Evolutionary conservation across 257 asterid genomes (phyloP).

Genomic region (Jacaranda copaia): DNA sequence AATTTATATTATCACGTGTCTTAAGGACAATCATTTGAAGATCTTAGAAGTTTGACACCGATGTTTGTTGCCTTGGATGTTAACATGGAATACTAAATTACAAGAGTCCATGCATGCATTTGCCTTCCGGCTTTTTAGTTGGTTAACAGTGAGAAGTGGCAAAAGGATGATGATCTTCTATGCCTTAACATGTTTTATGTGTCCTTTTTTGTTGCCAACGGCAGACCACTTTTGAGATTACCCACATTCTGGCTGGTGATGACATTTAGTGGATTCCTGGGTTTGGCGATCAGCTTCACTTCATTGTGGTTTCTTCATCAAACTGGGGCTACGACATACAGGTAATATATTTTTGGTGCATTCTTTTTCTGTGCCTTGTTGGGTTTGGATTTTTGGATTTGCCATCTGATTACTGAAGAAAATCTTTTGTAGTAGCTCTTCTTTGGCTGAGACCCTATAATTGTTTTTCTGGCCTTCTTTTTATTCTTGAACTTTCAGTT

Average conservation of each 20-base stretch:
- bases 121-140: neutral
- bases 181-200: conserved; percentile 48
- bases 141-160: neutral
- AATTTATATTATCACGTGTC: too few species aligned
- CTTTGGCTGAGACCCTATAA: too few species aligned
- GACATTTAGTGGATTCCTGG: conserved; percentile 91
- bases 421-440: too few species aligned
- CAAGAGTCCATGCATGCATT: too few species aligned
- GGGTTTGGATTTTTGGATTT: neutral
- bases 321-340: conserved; percentile 91
- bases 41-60: too few species aligned
- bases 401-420: neutral
- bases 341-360: conserved; percentile 44
- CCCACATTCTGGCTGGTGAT: conserved; percentile 85
- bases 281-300: conserved; percentile 87
- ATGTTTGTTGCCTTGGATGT: too few species aligned
- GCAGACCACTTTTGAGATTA: conserved; percentile 78
- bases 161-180: conserved; percentile 16
- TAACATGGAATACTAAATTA: too few species aligned
- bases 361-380: conserved; percentile 16
- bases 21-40: too few species aligned
- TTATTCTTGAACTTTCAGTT: neutral
- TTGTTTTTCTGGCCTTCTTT: neutral
- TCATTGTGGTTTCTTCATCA: conserved; percentile 99
- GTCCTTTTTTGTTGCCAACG: conserved; percentile 42